phyloP scores from a whole-genome alignment of 352 stramenopile species.

The Pythium aristosporum region DNA sequence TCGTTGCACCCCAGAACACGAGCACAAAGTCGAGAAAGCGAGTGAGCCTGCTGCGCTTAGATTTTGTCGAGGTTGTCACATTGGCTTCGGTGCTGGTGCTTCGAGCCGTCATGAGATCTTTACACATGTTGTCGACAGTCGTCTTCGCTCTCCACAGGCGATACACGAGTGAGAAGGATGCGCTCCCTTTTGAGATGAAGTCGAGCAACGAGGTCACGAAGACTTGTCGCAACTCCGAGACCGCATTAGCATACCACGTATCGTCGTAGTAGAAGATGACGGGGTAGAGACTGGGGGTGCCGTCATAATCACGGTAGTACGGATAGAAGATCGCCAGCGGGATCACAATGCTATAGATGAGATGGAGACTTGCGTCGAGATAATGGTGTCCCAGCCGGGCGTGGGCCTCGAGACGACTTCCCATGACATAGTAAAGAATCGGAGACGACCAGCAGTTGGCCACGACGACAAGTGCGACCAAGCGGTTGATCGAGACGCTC shows the following conservation, averaged over 20 bases:
- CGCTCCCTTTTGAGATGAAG: slow-evolving; percentile 9
- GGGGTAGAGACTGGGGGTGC: background rate
- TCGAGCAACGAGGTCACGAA: slow-evolving; percentile 23
- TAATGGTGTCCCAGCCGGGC: slow-evolving; percentile 3
- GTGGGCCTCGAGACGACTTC: background rate
- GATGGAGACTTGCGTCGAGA: slow-evolving; percentile 1
- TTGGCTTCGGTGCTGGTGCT: background rate
- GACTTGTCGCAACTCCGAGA: slow-evolving; percentile 11
- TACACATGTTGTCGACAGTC: background rate
- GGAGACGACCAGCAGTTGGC: slow-evolving; percentile 21
- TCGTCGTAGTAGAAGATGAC: slow-evolving; percentile 1
- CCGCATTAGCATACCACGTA: slow-evolving; percentile 1
- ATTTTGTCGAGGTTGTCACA: background rate
- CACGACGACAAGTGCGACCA: slow-evolving; percentile 9
- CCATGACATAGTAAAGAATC: background rate
- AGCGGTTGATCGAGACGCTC: slow-evolving; percentile 19
- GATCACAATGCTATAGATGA: slow-evolving; percentile 9
- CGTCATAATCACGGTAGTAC: slow-evolving; percentile 12
- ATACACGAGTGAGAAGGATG: background rate
- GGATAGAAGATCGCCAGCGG: slow-evolving; percentile 17
- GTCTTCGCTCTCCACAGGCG: background rate
- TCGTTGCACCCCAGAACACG: slow-evolving; percentile 9
- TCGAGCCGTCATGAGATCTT: background rate
- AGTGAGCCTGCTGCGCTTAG: background rate
- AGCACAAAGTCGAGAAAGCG: slow-evolving; percentile 8